phyloP scores from a whole-genome alignment of 345 rosid species.

The Citrus unshiu region DNA sequence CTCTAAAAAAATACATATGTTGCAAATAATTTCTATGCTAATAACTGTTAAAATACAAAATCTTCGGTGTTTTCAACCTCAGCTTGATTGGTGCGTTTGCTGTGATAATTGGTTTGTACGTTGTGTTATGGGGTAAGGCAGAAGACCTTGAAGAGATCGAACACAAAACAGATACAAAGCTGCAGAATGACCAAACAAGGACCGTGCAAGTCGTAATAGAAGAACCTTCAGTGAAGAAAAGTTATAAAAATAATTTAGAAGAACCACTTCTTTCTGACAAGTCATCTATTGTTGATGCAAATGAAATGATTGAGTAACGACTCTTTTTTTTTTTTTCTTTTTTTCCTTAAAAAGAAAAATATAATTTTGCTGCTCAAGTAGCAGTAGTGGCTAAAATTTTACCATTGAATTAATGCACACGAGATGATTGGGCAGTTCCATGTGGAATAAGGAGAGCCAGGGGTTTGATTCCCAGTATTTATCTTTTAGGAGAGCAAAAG shows the following conservation, averaged over 20 bases:
- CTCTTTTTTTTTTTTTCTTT: neutral
- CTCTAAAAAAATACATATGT: neutral
- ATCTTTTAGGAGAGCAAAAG: neutral
- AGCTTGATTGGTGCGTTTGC: constrained; percentile 56
- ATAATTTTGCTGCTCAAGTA: too few species aligned
- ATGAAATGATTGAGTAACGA: neutral
- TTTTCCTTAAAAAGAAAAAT: too few species aligned
- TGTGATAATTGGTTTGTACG: constrained; percentile 46
- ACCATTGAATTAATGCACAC: too few species aligned
- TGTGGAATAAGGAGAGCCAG: neutral
- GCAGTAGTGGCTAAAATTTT: too few species aligned
- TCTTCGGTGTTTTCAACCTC: neutral
- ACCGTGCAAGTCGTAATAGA: constrained; percentile 26
- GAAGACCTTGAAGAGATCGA: constrained; percentile 31
- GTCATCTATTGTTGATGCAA: neutral
- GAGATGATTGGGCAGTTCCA: neutral
- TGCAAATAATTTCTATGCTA: neutral
- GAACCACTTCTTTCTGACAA: constrained; percentile 45
- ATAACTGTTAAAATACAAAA: neutral
- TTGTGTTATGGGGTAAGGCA: constrained; percentile 68
- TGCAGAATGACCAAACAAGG: constrained; percentile 16
- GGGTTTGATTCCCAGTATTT: neutral
- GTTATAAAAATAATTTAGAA: constrained; percentile 26
- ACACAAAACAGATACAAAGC: constrained; percentile 16
- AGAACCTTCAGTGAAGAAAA: constrained; percentile 30